Percentiles rank a stretch among this genome's conserved stretches.
These are phyloP conservation scores for Diplodia seriata DNA, from an alignment of 2,329 filamentous ascomycete species.

Conservation along the genomic window DNA sequence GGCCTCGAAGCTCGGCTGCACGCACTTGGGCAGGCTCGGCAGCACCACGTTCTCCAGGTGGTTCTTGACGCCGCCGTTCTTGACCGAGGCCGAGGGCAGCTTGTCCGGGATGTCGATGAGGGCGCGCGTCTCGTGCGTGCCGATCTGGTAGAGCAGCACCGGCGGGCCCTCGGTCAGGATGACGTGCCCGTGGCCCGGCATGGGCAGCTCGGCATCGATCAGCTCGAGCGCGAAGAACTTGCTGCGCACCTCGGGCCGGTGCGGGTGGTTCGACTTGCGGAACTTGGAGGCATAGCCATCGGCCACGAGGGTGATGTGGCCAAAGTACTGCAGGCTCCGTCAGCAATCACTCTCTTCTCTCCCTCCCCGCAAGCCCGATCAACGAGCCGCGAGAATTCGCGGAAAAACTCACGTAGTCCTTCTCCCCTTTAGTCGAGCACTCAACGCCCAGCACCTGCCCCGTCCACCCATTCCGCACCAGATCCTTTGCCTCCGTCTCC, in stretches of 20 bases:
- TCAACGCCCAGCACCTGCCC: conserved; percentile 84
- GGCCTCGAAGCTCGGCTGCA: conserved; percentile 75
- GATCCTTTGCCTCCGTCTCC: conserved; percentile 82
- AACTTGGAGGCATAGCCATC: conserved; percentile 95
- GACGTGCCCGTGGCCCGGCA: conserved; percentile 81
- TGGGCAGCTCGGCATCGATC: conserved; percentile 81
- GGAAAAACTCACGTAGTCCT: conserved; percentile 60
- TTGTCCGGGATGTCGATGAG: conserved; percentile 86
- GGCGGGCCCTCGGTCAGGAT: conserved; percentile 79
- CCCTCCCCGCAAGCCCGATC: neutral
- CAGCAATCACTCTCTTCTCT: neutral
- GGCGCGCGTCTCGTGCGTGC: conserved; percentile 88
- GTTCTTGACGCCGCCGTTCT: conserved; percentile 81
- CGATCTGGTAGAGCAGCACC: conserved; percentile 95
- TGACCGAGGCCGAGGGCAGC: conserved; percentile 73
- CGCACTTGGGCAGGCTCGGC: conserved; percentile 73
- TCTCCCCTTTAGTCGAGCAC: conserved; percentile 68
- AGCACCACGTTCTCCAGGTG: conserved; percentile 83
- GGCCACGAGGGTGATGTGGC: conserved; percentile 82
- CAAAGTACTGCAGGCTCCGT: conserved; percentile 72
- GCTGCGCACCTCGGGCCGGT: conserved; percentile 73
- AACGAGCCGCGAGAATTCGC: too few relatives aligned
- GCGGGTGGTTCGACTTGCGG: conserved; percentile 76
- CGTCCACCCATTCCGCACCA: conserved; percentile 73
- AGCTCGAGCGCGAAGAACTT: conserved; percentile 96